A percentile compares a stretch with the other conserved stretches of the same genome.
phyloP scores from a whole-genome alignment of 2,329 filamentous ascomycete genomes.

The Penicillium sclerotigenum region DNA sequence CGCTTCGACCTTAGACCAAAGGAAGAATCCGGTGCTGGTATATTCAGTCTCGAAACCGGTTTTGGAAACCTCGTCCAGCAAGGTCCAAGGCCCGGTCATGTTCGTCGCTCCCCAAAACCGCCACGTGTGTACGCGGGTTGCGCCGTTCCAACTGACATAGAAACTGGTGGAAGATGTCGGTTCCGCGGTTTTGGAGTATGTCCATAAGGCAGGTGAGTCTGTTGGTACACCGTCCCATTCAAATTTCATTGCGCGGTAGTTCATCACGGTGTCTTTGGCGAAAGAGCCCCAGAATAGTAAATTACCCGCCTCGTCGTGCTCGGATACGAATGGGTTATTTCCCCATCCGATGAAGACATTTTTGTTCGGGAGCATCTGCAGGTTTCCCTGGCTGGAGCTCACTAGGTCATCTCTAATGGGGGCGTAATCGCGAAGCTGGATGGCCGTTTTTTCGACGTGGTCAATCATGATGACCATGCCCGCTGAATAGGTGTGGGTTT shows the following conservation, averaged over 20 bases:
- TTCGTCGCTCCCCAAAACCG: slow-evolving; percentile 35
- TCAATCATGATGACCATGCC: slow-evolving; percentile 42
- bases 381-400: slow-evolving; percentile 41
- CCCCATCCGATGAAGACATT: slow-evolving; percentile 44
- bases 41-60: slow-evolving; percentile 41
- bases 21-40: slow-evolving; percentile 28
- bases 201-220: slow-evolving; percentile 42
- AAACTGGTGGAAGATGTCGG: slow-evolving; percentile 29
- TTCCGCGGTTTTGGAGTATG: slow-evolving; percentile 33
- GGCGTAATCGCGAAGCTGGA: slow-evolving; percentile 33
- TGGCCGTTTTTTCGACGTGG: slow-evolving; percentile 36
- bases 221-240: slow-evolving; percentile 42
- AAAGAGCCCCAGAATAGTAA: slow-evolving; percentile 39
- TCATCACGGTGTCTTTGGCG: slow-evolving; percentile 37
- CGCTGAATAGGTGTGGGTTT: slow-evolving; percentile 37
- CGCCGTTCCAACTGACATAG: slow-evolving; percentile 44
- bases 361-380: slow-evolving; percentile 37
- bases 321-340: slow-evolving; percentile 41
- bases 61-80: slow-evolving; percentile 32
- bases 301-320: slow-evolving; percentile 38
- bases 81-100: slow-evolving; percentile 30
- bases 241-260: slow-evolving; percentile 44
- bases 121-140: slow-evolving; percentile 38
- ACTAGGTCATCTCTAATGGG: slow-evolving; percentile 25
- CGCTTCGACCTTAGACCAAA: slow-evolving; percentile 37